These are phyloP conservation scores for Thielaviopsis punctulata DNA, from an alignment of 2,329 filamentous ascomycete genomes.

Conservation along the genomic window DNA sequence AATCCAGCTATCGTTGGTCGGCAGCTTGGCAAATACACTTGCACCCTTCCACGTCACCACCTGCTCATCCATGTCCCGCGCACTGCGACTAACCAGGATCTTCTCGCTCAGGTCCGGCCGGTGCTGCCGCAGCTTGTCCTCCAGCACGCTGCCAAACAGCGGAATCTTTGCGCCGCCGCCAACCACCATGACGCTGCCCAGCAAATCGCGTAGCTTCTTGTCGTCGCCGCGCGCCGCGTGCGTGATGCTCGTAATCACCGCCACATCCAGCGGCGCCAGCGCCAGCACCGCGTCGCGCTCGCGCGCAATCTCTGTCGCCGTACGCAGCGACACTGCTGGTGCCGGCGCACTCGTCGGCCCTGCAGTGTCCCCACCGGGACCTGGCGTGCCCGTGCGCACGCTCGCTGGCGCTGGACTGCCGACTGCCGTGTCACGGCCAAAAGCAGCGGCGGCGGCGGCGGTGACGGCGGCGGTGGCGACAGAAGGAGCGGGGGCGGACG, in stretches of 20 bases:
- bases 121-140: slow-evolving; percentile 59
- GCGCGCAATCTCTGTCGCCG: slow-evolving; percentile 36
- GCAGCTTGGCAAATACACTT: slow-evolving; percentile 83
- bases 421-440: no score
- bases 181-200: slow-evolving; percentile 79
- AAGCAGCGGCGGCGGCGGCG: slow-evolving; percentile 29
- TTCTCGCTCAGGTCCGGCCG: slow-evolving; percentile 42
- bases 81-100: slow-evolving; percentile 50
- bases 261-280: slow-evolving; percentile 66
- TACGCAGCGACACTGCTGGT: slow-evolving; percentile 21
- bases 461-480: slow-evolving; percentile 32
- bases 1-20: slow-evolving; percentile 93
- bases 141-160: slow-evolving; percentile 64
- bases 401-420: slow-evolving; percentile 36
- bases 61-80: slow-evolving; percentile 87
- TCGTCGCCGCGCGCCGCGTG: slow-evolving; percentile 80
- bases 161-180: slow-evolving; percentile 71
- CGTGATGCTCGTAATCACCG: slow-evolving; percentile 76
- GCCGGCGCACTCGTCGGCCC: slow-evolving; percentile 22
- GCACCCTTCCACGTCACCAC: slow-evolving; percentile 98
- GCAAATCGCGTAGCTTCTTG: slow-evolving; percentile 78
- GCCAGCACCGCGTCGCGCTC: slow-evolving; percentile 71
- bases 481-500: no score
- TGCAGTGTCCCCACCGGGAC: slow-evolving; percentile 19
- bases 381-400: slow-evolving; percentile 31